A percentile compares a stretch with the other conserved stretches of the same genome.
Conservation (phyloP, 805 yeast species). For the Brettanomyces naardenensis region DNA sequence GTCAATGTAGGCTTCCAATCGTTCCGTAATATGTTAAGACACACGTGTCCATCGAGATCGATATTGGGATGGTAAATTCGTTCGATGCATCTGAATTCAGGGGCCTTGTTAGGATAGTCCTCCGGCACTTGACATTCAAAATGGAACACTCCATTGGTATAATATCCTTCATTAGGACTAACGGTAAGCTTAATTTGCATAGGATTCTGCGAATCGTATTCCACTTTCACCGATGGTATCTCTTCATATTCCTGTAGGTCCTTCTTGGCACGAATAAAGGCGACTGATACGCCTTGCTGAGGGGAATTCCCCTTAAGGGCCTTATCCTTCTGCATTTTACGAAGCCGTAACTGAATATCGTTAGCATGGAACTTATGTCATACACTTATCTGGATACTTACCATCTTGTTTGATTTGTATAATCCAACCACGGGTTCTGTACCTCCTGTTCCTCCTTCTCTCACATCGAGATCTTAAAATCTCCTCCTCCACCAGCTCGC, state of each 20-base stretch:
- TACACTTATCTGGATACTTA: too few relatives aligned
- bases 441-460: too few relatives aligned
- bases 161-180: constrained; percentile 66
- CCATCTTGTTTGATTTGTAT: too few relatives aligned
- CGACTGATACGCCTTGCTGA: constrained; percentile 30
- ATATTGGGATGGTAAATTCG: constrained; percentile 91
- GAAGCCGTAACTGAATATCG: constrained; percentile 18
- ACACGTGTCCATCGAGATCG: constrained; percentile 82
- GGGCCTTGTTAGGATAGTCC: constrained; percentile 88
- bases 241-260: constrained; percentile 63
- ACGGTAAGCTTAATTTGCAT: constrained; percentile 54
- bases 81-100: constrained; percentile 64
- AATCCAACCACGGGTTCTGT: too few relatives aligned
- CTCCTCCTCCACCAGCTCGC: too few relatives aligned
- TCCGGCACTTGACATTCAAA: constrained; percentile 62
- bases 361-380: too few relatives aligned
- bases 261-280: constrained; percentile 69
- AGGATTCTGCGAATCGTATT: constrained; percentile 45
- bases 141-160: constrained; percentile 57
- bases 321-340: constrained; percentile 24
- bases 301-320: constrained; percentile 12
- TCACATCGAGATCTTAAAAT: too few relatives aligned
- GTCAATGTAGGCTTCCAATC: constrained; percentile 95
- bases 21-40: constrained; percentile 83
- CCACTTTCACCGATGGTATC: constrained; percentile 28